Base-by-base conservation (phyloP, 2,329 filamentous ascomycete species). In the Cordyceps cateniannulata region DNA sequence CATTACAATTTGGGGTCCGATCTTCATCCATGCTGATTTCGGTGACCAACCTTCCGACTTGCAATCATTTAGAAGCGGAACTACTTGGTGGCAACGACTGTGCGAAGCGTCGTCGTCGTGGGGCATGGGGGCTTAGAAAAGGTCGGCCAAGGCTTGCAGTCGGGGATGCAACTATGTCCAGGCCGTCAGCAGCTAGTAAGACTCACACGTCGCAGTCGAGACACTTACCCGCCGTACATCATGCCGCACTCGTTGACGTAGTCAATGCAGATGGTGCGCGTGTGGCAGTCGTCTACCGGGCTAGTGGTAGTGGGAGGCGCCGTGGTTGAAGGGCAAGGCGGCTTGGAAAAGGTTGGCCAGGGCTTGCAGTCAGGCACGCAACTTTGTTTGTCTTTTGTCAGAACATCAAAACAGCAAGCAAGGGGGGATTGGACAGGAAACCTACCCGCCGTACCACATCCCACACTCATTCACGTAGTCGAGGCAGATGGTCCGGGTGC, bases 401-500 rank as follows among this genome's bases (percentile, higher is more conserved):
- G n/a, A 10, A 55, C 27, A 35, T 3, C 8, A 35, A 20, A 12
- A 50, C 48, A 12, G 18, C 18, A 40, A n/a, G 14, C 5, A 5
- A 18, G 16, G 18, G 3, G 38, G 18, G 2, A 14, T 7, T 7
- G 32, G 9, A 10, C 38, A 14, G 18, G 14, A 24, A 18, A 62
- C 66, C 62, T 59, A 69, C 68, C 55, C 67, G 42, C 66, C 65
- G 25, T 67, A 70, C 14, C 25, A 48, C 2, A 68, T 64, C 27
- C 67, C 68, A 47, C 69, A 71, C 32, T 64, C 35, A 50, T 70
- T 67, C 38, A 68, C 53, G 1, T 38, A 50, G 55, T 70, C 65
- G 22, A 65, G 58, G 51, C 68, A 72, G 20, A 70, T 27, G 29
- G 29, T 58, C 20, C 45, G 20, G 7, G 32, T 29, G 22, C 9